Percentiles rank a stretch among this genome's conserved stretches.
phyloP scores from a whole-genome alignment of 2,329 filamentous ascomycete species.

The Neoscytalidium dimidiatum region DNA sequence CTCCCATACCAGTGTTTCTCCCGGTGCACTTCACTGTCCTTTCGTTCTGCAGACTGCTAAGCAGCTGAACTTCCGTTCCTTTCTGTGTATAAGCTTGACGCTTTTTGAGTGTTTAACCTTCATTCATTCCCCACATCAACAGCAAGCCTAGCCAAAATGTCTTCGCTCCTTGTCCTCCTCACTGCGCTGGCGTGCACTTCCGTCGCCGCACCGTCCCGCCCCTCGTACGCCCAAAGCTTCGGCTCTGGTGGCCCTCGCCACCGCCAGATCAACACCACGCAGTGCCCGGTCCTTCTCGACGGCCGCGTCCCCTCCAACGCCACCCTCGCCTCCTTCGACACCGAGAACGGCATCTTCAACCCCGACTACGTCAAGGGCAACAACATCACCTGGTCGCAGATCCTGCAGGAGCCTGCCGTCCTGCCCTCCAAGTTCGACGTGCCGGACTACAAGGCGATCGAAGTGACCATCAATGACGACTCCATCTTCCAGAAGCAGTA shows the following conservation, averaged over 20 bases:
- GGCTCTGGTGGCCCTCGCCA: background rate
- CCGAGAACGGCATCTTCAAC: conserved; percentile 43
- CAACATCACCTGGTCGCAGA: conserved; percentile 53
- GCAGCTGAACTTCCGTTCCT: background rate
- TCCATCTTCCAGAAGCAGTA: conserved; percentile 63
- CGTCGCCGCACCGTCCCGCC: background rate
- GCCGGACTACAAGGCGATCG: conserved; percentile 46
- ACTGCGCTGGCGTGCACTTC: conserved; percentile 7
- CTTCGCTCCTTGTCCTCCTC: conserved; percentile 10
- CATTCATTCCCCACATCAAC: background rate
- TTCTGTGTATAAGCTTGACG: conserved; percentile 7
- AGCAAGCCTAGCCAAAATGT: background rate
- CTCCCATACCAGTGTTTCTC: background rate
- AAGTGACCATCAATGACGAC: conserved; percentile 59
- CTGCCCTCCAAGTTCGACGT: conserved; percentile 50
- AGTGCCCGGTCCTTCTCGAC: conserved; percentile 35
- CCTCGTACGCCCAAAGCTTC: background rate
- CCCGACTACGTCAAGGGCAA: conserved; percentile 56
- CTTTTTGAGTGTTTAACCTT: background rate
- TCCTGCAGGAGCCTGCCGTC: conserved; percentile 51
- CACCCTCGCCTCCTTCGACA: conserved; percentile 27
- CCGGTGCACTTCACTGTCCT: background rate
- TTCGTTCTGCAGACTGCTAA: conserved; percentile 4
- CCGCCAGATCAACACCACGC: conserved; percentile 19
- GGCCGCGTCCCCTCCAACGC: conserved; percentile 28